These are phyloP conservation scores for Westerdykella ornata DNA, from an alignment of 2,329 filamentous ascomycete species.

Conservation along the genomic window DNA sequence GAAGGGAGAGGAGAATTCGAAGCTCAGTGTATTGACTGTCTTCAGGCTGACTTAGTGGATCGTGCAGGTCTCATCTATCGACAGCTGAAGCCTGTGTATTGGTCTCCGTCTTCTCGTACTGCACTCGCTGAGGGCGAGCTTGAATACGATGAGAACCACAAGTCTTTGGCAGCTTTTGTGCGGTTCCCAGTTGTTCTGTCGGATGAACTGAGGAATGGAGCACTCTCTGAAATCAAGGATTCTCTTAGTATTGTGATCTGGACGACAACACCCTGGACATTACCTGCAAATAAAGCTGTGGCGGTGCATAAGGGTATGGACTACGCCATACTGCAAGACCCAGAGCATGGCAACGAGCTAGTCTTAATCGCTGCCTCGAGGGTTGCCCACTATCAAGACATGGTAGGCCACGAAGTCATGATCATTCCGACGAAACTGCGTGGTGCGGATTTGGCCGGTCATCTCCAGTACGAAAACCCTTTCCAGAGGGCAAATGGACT, in stretches of 20 bases:
- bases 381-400: slow-evolving; percentile 47
- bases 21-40: neutral
- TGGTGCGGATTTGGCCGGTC: slow-evolving; percentile 58
- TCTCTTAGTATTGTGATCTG: slow-evolving; percentile 76
- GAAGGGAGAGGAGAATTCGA: neutral
- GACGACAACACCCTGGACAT: slow-evolving; percentile 97
- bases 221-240: slow-evolving; percentile 20
- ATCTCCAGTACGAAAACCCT: slow-evolving; percentile 61
- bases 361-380: slow-evolving; percentile 68
- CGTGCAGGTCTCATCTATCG: slow-evolving; percentile 62
- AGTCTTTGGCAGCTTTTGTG: slow-evolving; percentile 69
- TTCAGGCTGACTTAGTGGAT: slow-evolving; percentile 1
- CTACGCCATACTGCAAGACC: slow-evolving; percentile 59
- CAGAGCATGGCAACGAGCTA: slow-evolving; percentile 42
- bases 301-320: slow-evolving; percentile 68
- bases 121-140: slow-evolving; percentile 79
- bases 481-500: slow-evolving; percentile 55
- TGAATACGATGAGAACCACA: slow-evolving; percentile 71
- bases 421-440: slow-evolving; percentile 52
- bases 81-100: slow-evolving; percentile 76
- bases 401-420: slow-evolving; percentile 32
- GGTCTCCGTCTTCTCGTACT: slow-evolving; percentile 72
- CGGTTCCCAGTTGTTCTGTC: slow-evolving; percentile 61
- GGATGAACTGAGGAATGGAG: slow-evolving; percentile 37
- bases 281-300: slow-evolving; percentile 87